phyloP scores from a whole-genome alignment of 371 early-diverging fungal species.

The Mortierella sp. region DNA sequence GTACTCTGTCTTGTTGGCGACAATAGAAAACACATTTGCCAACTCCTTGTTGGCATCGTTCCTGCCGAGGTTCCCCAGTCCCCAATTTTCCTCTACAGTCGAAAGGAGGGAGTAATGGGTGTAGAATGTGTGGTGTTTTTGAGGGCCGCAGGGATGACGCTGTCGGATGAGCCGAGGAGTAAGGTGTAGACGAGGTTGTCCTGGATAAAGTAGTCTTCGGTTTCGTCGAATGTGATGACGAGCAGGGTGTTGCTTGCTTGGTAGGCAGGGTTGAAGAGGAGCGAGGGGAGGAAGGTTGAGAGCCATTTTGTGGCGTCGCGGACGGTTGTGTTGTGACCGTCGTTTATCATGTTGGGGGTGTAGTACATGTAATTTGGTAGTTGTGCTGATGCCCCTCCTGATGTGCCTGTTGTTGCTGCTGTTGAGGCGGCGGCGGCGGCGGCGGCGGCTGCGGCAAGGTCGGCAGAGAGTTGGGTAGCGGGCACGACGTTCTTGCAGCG shows the following conservation, averaged over 20 bases:
- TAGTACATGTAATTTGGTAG: constrained; percentile 70
- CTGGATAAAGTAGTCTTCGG: constrained; percentile 24
- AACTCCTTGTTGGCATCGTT: constrained; percentile 53
- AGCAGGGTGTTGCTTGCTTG: constrained; percentile 61
- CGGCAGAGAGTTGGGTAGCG: constrained; percentile 60
- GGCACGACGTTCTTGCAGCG: constrained; percentile 66
- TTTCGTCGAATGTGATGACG: constrained; percentile 67
- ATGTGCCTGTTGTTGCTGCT: neutral
- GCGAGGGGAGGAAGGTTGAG: constrained; percentile 61
- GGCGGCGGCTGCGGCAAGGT: constrained; percentile 54
- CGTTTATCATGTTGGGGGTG: constrained; percentile 63
- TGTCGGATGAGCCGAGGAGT: constrained; percentile 63
- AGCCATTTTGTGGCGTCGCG: constrained; percentile 65
- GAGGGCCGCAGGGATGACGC: constrained; percentile 11
- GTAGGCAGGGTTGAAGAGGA: constrained; percentile 60
- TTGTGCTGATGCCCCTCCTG: neutral
- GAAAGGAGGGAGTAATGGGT: constrained; percentile 71
- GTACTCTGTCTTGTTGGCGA: constrained; percentile 26
- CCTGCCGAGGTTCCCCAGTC: constrained; percentile 65
- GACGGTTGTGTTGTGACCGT: constrained; percentile 67
- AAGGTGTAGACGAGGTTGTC: constrained; percentile 62
- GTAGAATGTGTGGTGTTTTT: constrained; percentile 57
- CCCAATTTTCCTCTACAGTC: constrained; percentile 72
- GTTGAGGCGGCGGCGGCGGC: neutral
- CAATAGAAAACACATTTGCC: constrained; percentile 53